Percentiles rank a stretch among this genome's conserved stretches.
These are phyloP conservation scores for Venturia oleaginea DNA, from an alignment of 2,329 filamentous ascomycete species.

Conservation along the genomic window DNA sequence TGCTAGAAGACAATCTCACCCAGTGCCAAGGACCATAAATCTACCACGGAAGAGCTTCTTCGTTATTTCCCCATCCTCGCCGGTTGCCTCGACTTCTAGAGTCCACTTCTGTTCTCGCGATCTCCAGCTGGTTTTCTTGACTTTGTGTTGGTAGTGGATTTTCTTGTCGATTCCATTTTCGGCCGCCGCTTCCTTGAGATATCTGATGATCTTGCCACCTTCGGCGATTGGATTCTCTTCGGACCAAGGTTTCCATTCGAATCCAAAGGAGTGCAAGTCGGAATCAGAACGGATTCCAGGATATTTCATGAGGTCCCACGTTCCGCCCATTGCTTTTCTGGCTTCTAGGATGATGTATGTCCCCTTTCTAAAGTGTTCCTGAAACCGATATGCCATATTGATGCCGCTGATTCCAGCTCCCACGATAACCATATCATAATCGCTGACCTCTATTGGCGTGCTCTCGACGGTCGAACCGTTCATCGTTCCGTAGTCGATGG, in stretches of 20 bases:
- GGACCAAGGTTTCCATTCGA: conserved; percentile 62
- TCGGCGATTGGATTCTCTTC: conserved; percentile 38
- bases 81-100: conserved; percentile 26
- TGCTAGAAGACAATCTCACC: conserved; percentile 23
- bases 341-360: conserved; percentile 62
- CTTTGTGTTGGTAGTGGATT: conserved; percentile 36
- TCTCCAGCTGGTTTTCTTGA: conserved; percentile 34
- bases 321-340: conserved; percentile 59
- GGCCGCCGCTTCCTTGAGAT: conserved; percentile 35
- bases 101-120: conserved; percentile 41
- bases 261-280: conserved; percentile 46
- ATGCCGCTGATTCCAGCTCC: conserved; percentile 69
- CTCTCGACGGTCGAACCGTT: neutral
- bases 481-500: neutral
- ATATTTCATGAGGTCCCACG: conserved; percentile 63
- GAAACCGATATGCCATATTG: conserved; percentile 61
- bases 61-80: conserved; percentile 22
- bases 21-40: conserved; percentile 52
- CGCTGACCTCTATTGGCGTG: conserved; percentile 5
- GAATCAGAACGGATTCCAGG: conserved; percentile 54
- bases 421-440: conserved; percentile 48
- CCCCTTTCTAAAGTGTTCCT: conserved; percentile 45
- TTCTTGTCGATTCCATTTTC: conserved; percentile 38
- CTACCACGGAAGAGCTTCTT: conserved; percentile 31
- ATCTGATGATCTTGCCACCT: conserved; percentile 35